Percentiles rank a stretch among this genome's conserved stretches.
phyloP scores from a whole-genome alignment of 2,329 filamentous ascomycete species.

The Beauveria australis region DNA sequence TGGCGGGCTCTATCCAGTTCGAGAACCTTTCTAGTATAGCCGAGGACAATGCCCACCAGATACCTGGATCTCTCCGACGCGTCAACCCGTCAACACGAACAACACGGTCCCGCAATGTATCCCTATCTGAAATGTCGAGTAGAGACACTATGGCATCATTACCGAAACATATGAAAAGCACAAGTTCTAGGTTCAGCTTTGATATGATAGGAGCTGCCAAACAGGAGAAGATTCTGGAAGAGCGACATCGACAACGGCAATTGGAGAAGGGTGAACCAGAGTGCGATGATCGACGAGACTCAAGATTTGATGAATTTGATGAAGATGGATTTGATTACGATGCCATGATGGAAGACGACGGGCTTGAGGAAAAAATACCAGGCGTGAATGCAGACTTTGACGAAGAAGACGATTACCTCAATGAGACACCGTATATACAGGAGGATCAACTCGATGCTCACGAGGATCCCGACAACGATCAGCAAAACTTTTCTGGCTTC shows the following conservation, averaged over 20 bases:
- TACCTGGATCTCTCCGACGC: background rate
- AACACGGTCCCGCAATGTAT: constrained; percentile 43
- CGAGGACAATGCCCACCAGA: background rate
- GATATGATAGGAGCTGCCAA: constrained; percentile 66
- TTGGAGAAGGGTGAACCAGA: constrained; percentile 47
- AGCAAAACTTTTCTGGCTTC: constrained; percentile 52
- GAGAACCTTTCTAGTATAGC: background rate
- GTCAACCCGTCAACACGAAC: constrained; percentile 20
- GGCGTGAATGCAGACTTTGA: constrained; percentile 43
- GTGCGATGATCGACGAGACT: constrained; percentile 35
- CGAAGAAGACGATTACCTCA: constrained; percentile 31
- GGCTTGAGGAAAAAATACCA: constrained; percentile 59
- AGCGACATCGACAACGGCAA: constrained; percentile 60
- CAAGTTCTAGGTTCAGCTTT: constrained; percentile 73
- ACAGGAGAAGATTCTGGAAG: constrained; percentile 62
- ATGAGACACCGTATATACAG: constrained; percentile 18
- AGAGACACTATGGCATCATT: constrained; percentile 40
- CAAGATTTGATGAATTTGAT: constrained; percentile 53
- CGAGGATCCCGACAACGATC: constrained; percentile 44
- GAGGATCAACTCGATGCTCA: constrained; percentile 20
- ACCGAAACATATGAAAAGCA: constrained; percentile 63
- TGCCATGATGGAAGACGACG: constrained; percentile 57
- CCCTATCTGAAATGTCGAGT: constrained; percentile 39
- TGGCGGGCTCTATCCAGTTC: background rate
- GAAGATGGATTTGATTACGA: constrained; percentile 54